Percentiles rank a stretch among this genome's conserved stretches.
phyloP scores from a whole-genome alignment of 805 yeast genomes.

The Lipomyces yamanashiensis region DNA sequence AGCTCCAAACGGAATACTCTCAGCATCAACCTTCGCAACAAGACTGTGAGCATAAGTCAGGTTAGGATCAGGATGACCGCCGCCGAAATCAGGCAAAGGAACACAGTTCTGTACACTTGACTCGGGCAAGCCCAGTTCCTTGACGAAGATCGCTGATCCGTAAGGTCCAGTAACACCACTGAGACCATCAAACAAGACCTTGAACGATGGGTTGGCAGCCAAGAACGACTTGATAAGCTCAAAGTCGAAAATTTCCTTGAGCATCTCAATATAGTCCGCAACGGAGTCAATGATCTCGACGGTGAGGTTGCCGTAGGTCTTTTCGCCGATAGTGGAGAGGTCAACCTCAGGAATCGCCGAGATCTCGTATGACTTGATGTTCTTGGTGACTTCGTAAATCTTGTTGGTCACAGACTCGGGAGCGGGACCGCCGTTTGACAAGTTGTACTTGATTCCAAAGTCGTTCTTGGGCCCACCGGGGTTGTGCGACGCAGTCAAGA shows the following conservation, averaged over 20 bases:
- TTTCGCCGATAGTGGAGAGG: slow-evolving; percentile 59
- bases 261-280: slow-evolving; percentile 71
- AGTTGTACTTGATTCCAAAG: slow-evolving; percentile 92
- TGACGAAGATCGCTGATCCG: slow-evolving; percentile 79
- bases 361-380: slow-evolving; percentile 63
- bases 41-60: slow-evolving; percentile 89
- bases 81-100: slow-evolving; percentile 93
- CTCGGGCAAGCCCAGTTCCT: slow-evolving; percentile 78
- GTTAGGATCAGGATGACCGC: slow-evolving; percentile 97
- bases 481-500: slow-evolving; percentile 94
- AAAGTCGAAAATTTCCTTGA: slow-evolving; percentile 88
- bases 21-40: slow-evolving; percentile 82
- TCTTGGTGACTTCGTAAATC: slow-evolving; percentile 72
- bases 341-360: slow-evolving; percentile 69
- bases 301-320: slow-evolving; percentile 60
- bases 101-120: slow-evolving; percentile 74
- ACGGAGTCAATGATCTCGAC: slow-evolving; percentile 86
- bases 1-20: slow-evolving; percentile 89
- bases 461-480: slow-evolving; percentile 93
- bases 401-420: slow-evolving; percentile 92
- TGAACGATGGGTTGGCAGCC: slow-evolving; percentile 58
- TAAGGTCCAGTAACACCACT: slow-evolving; percentile 98
- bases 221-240: slow-evolving; percentile 75
- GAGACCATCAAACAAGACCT: slow-evolving; percentile 82
- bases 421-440: slow-evolving; percentile 97